Conservation (phyloP, 495 filamentous ascomycete genomes). For the Neurospora sp. region DNA sequence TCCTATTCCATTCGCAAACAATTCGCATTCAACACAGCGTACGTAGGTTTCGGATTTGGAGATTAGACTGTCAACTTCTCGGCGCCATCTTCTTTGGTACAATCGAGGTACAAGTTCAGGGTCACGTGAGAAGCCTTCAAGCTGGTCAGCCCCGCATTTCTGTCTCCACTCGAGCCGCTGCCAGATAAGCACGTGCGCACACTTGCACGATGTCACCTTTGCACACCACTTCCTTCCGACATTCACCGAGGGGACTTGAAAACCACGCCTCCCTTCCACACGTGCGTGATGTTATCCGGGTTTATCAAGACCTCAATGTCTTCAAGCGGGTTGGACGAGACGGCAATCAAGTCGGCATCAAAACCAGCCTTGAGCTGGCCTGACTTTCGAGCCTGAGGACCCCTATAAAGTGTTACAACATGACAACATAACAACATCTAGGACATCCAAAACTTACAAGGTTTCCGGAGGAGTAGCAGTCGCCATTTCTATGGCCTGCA, state of each 20-base stretch:
- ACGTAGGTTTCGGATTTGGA: not conserved
- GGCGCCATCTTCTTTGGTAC: not conserved
- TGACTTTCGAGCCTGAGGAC: slow-evolving; percentile 33
- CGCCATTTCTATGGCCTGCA: slow-evolving; percentile 44
- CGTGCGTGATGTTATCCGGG: slow-evolving; percentile 31
- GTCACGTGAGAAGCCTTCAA: not conserved
- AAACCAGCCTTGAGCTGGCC: slow-evolving; percentile 39
- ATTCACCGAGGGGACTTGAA: slow-evolving; percentile 23
- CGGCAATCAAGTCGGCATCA: slow-evolving; percentile 40
- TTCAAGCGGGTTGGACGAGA: slow-evolving; percentile 34
- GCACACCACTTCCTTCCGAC: not conserved
- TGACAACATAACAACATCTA: not conserved
- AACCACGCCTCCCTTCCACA: slow-evolving; percentile 38
- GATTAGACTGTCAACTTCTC: not conserved
- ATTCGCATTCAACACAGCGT: not conserved
- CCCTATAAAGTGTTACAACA: slow-evolving; percentile 1
- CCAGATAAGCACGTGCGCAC: not conserved
- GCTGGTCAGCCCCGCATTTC: not conserved
- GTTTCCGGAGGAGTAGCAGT: slow-evolving; percentile 40
- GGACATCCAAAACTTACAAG: slow-evolving; percentile 7
- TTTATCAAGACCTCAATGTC: slow-evolving; percentile 35
- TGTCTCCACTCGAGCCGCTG: not conserved
- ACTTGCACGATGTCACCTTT: not conserved
- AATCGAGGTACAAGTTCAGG: not conserved
- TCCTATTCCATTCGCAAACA: not conserved